Conservation (phyloP, 2,329 filamentous ascomycete genomes). For the Elsinoe ampelina region DNA sequence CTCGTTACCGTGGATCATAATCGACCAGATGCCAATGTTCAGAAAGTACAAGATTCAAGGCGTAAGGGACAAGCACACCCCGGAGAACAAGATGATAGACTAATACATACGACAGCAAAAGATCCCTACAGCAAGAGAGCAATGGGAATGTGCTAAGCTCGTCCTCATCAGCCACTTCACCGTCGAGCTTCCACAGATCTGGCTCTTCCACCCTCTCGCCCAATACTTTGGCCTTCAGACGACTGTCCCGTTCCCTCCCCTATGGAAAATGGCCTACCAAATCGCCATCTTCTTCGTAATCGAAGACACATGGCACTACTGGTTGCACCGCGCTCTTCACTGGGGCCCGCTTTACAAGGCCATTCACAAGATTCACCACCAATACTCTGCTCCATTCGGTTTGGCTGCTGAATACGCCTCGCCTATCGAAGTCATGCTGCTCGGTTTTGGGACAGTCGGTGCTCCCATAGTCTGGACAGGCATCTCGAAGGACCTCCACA, state of each 20-base stretch:
- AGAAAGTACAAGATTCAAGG: constrained; percentile 91
- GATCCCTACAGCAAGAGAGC: constrained; percentile 83
- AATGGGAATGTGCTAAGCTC: constrained; percentile 87
- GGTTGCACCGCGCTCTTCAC: constrained; percentile 85
- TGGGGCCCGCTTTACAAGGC: constrained; percentile 91
- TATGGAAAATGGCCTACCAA: constrained; percentile 81
- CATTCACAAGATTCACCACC: constrained; percentile 98
- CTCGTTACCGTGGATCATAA: constrained; percentile 81
- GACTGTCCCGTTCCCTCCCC: constrained; percentile 76
- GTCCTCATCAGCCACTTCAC: constrained; percentile 95
- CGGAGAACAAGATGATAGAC: neutral
- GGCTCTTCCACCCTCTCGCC: constrained; percentile 94
- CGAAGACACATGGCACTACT: constrained; percentile 98
- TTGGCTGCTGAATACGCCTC: constrained; percentile 96
- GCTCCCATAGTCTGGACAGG: constrained; percentile 75
- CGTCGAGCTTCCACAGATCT: constrained; percentile 96
- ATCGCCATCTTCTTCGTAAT: constrained; percentile 90
- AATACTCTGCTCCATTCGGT: constrained; percentile 95
- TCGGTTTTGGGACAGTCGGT: constrained; percentile 78
- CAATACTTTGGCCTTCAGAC: constrained; percentile 85
- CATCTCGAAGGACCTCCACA: constrained; percentile 78
- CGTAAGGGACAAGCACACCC: constrained; percentile 39
- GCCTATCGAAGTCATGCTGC: constrained; percentile 90
- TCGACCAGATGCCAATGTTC: constrained; percentile 80
- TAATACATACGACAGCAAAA: constrained; percentile 48